These are phyloP conservation scores for Fusarium globosum DNA, from an alignment of 2,329 filamentous ascomycete genomes.

Conservation along the genomic window DNA sequence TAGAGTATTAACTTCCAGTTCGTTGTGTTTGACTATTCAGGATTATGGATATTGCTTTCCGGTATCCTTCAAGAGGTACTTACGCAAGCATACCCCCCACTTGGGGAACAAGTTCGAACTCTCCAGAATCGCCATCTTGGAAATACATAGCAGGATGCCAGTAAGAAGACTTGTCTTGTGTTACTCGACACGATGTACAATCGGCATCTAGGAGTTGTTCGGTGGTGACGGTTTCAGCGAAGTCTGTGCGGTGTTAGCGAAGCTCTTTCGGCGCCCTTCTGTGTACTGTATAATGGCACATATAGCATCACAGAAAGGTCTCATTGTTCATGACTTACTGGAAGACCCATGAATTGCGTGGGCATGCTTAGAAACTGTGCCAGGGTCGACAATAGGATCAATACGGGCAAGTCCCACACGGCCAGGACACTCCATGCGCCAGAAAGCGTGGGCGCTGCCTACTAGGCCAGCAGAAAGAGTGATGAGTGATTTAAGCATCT, in stretches of 20 bases:
- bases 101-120: constrained; percentile 76
- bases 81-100: constrained; percentile 88
- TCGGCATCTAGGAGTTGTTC: constrained; percentile 67
- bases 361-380: constrained; percentile 69
- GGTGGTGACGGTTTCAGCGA: constrained; percentile 68
- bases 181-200: constrained; percentile 85
- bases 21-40: neutral
- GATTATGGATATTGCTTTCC: neutral
- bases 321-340: constrained; percentile 65
- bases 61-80: constrained; percentile 52
- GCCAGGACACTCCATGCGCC: constrained; percentile 87
- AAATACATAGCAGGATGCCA: constrained; percentile 88
- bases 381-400: constrained; percentile 79
- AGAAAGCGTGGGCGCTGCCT: constrained; percentile 74
- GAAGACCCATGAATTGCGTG: constrained; percentile 81
- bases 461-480: constrained; percentile 50
- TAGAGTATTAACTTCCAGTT: constrained; percentile 7
- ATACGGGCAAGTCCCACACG: constrained; percentile 76
- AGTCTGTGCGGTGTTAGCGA: constrained; percentile 62
- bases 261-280: neutral
- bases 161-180: constrained; percentile 87
- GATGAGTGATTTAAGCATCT: constrained; percentile 51
- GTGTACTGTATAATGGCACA: too few relatives aligned
- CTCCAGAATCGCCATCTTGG: constrained; percentile 70
- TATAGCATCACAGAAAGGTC: neutral